These are phyloP conservation scores for Diophrys sp. DNA, from an alignment of 73 alveolate species.

Conservation along the genomic window DNA sequence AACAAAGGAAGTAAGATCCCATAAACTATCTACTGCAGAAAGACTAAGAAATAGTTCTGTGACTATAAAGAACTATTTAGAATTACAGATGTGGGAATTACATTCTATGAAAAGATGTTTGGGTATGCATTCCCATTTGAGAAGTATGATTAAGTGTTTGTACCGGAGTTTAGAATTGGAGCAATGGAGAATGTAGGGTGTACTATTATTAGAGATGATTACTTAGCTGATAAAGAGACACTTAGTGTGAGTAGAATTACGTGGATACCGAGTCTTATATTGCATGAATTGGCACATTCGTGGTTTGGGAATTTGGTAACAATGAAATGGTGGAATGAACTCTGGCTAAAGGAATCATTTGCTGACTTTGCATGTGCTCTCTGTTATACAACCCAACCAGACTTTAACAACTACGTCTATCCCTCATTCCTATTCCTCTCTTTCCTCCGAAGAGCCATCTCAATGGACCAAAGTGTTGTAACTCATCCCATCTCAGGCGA, in stretches of 20 bases:
- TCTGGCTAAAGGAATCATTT: slow-evolving; percentile 64
- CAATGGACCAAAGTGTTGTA: slow-evolving; percentile 78
- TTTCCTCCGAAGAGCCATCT: slow-evolving; percentile 9
- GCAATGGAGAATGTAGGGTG: slow-evolving; percentile 93
- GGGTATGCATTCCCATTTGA: slow-evolving; percentile 70
- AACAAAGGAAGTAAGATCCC: slow-evolving; percentile 33
- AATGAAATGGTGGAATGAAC: slow-evolving; percentile 72
- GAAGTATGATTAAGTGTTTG: slow-evolving; percentile 80
- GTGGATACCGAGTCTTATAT: slow-evolving; percentile 8
- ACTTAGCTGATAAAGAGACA: slow-evolving; percentile 22
- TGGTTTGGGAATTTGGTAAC: slow-evolving; percentile 75
- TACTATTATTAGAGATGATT: slow-evolving; percentile 64
- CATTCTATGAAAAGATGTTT: slow-evolving; percentile 89
- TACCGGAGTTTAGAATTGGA: slow-evolving; percentile 86
- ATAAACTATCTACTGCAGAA: slow-evolving; percentile 59
- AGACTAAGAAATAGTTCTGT: slow-evolving; percentile 57
- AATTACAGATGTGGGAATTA: slow-evolving; percentile 84
- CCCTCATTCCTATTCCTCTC: slow-evolving; percentile 7
- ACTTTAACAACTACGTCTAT: slow-evolving; percentile 20
- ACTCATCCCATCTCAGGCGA: slow-evolving; percentile 93
- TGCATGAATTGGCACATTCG: slow-evolving; percentile 44
- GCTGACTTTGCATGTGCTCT: slow-evolving; percentile 64
- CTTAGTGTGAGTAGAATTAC: slow-evolving; percentile 10
- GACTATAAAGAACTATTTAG: slow-evolving; percentile 65
- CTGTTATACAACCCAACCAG: slow-evolving; percentile 57